phyloP scores from a whole-genome alignment of 345 rosid genomes.

The Brassica nigra region DNA sequence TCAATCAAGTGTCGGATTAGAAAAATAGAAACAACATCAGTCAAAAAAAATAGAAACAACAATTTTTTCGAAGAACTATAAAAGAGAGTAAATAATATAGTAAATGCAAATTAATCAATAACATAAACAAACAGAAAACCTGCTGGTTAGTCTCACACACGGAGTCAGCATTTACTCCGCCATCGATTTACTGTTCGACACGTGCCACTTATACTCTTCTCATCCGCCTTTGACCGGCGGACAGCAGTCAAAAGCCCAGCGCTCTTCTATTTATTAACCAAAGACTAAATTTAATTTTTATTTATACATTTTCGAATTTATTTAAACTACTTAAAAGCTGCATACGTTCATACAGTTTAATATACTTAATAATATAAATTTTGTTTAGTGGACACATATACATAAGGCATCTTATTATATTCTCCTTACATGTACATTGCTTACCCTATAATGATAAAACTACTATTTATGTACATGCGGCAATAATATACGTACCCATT shows the following conservation, averaged over 20 bases:
- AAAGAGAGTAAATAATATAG: background rate
- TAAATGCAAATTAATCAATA: constrained; percentile 12
- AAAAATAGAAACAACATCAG: background rate
- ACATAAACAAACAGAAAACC: constrained; percentile 38
- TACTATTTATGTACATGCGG: constrained; percentile 28
- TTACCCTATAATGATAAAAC: constrained; percentile 15
- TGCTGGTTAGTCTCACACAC: constrained; percentile 76
- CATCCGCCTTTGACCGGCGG: constrained; percentile 45
- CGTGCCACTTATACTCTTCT: constrained; percentile 49
- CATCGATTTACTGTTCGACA: constrained; percentile 38
- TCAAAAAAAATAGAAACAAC: background rate
- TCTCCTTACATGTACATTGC: background rate
- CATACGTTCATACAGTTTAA: background rate
- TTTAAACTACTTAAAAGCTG: background rate
- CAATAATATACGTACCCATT: constrained; percentile 32
- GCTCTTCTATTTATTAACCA: background rate
- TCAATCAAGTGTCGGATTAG: background rate
- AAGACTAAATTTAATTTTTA: constrained; percentile 4
- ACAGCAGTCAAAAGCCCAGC: constrained; percentile 52
- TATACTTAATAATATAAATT: background rate
- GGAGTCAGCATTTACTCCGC: constrained; percentile 20
- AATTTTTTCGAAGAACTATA: background rate
- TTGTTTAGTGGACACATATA: background rate
- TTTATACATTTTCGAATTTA: background rate
- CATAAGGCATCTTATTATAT: constrained; percentile 3